Percentiles rank a stretch among this genome's conserved stretches.
Evolutionary conservation across 495 filamentous ascomycete species (phyloP).

Genomic region (Chaetomidium leptoderma): DNA sequence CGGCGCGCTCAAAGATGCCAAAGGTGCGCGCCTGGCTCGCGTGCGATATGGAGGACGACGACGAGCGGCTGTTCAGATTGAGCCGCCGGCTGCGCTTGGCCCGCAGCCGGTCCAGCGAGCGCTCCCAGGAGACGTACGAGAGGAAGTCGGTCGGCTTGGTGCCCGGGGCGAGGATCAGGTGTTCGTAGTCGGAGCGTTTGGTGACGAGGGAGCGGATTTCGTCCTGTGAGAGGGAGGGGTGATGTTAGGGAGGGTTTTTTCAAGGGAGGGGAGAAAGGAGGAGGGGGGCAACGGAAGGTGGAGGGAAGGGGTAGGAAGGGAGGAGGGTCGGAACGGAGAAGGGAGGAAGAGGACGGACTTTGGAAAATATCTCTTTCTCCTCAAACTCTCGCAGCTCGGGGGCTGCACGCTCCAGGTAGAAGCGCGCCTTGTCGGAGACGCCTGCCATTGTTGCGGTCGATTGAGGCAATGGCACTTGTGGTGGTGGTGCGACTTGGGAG

Average conservation of each 20-base stretch:
- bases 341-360: constrained; percentile 53
- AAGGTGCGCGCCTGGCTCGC: constrained; percentile 78
- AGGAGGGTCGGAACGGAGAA: too few relatives aligned
- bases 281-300: too few relatives aligned
- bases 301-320: too few relatives aligned
- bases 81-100: constrained; percentile 77
- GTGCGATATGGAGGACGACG: constrained; percentile 46
- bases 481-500: not conserved
- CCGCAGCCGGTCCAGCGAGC: constrained; percentile 77
- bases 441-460: constrained; percentile 58
- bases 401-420: constrained; percentile 85
- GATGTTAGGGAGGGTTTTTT: constrained; percentile 1
- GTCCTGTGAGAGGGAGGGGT: constrained; percentile 46
- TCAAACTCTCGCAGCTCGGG: constrained; percentile 87
- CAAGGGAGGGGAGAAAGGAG: not conserved
- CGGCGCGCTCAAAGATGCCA: constrained; percentile 81
- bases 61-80: constrained; percentile 53
- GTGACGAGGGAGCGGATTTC: constrained; percentile 83
- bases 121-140: constrained; percentile 85
- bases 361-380: constrained; percentile 80
- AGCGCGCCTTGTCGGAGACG: constrained; percentile 88
- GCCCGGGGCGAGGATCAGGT: constrained; percentile 77
- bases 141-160: constrained; percentile 71
- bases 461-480: not conserved
- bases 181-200: constrained; percentile 90